Percentiles rank a stretch among this genome's conserved stretches.
phyloP scores from a whole-genome alignment of 1,284 basidiomycete genomes.

The Ceratorhiza oryzae-sativae region DNA sequence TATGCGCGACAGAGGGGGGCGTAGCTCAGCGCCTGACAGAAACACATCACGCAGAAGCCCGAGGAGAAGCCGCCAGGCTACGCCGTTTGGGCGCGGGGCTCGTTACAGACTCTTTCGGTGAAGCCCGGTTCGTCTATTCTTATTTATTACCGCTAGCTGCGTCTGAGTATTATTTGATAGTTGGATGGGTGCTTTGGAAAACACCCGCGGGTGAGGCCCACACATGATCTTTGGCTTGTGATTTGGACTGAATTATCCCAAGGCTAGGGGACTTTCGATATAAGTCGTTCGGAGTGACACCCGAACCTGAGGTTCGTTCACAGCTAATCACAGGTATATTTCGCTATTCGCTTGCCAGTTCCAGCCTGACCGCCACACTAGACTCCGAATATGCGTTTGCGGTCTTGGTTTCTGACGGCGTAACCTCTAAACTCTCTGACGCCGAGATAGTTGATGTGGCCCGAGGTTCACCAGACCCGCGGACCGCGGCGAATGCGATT shows the following conservation, averaged over 20 bases:
- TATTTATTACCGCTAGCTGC: background rate
- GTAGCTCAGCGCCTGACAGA: slow-evolving; percentile 83
- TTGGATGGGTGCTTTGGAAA: slow-evolving; percentile 96
- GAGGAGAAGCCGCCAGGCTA: slow-evolving; percentile 82
- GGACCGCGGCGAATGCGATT: slow-evolving; percentile 81
- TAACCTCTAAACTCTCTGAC: slow-evolving; percentile 89
- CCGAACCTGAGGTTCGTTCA: slow-evolving; percentile 90
- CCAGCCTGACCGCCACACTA: slow-evolving; percentile 47
- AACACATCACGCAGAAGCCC: slow-evolving; percentile 90
- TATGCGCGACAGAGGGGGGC: slow-evolving; percentile 79
- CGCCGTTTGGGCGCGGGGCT: slow-evolving; percentile 87
- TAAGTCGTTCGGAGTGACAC: slow-evolving; percentile 91
- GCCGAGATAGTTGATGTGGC: slow-evolving; percentile 94
- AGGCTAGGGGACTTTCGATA: slow-evolving; percentile 91
- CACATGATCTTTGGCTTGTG: slow-evolving; percentile 39
- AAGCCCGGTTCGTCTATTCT: slow-evolving; percentile 70
- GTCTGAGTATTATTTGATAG: slow-evolving; percentile 51
- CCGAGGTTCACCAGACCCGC: slow-evolving; percentile 73
- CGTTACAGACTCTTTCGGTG: slow-evolving; percentile 95
- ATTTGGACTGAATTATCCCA: slow-evolving; percentile 10
- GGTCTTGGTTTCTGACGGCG: slow-evolving; percentile 86
- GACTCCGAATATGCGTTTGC: slow-evolving; percentile 81
- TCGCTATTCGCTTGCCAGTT: slow-evolving; percentile 3
- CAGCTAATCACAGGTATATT: slow-evolving; percentile 75
- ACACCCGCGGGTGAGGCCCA: slow-evolving; percentile 79